Percentiles rank a stretch among this genome's conserved stretches.
Evolutionary conservation across 2,329 filamentous ascomycete species (phyloP).

Genomic region (Aspergillus fumigatus): DNA sequence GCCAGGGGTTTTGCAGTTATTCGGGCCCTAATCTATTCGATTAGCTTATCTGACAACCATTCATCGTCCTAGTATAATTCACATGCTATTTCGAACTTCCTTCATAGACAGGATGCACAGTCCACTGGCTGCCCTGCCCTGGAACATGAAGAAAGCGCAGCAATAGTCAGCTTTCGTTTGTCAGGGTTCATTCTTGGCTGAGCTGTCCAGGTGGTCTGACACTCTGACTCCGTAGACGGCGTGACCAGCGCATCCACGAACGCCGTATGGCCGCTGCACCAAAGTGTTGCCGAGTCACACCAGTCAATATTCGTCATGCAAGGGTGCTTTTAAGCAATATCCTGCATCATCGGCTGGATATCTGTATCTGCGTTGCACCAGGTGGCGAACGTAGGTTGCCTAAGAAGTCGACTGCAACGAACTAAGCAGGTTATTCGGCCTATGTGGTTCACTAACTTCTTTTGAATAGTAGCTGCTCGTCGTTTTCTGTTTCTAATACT

Average conservation of each 20-base stretch:
- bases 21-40: too few species aligned
- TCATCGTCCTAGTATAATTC: neutral
- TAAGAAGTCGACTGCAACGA: conserved; percentile 64
- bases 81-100: neutral
- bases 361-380: neutral
- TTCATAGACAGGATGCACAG: neutral
- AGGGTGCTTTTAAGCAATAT: neutral
- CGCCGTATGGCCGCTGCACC: neutral
- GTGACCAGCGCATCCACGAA: neutral
- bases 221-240: too few species aligned
- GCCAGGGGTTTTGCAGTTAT: too few species aligned
- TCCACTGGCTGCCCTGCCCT: neutral
- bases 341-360: neutral
- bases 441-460: conserved; percentile 22
- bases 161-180: neutral
- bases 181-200: neutral
- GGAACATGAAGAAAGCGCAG: neutral
- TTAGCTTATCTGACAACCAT: neutral
- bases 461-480: neutral
- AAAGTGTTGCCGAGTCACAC: neutral
- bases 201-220: too few species aligned
- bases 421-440: conserved; percentile 64
- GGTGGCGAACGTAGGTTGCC: conserved; percentile 58
- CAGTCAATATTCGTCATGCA: neutral
- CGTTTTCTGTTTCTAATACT: neutral